Percentiles rank a stretch among this genome's conserved stretches.
These are phyloP conservation scores for Zymoseptoria ardabiliae DNA, from an alignment of 2,329 filamentous ascomycete genomes.

Conservation along the genomic window DNA sequence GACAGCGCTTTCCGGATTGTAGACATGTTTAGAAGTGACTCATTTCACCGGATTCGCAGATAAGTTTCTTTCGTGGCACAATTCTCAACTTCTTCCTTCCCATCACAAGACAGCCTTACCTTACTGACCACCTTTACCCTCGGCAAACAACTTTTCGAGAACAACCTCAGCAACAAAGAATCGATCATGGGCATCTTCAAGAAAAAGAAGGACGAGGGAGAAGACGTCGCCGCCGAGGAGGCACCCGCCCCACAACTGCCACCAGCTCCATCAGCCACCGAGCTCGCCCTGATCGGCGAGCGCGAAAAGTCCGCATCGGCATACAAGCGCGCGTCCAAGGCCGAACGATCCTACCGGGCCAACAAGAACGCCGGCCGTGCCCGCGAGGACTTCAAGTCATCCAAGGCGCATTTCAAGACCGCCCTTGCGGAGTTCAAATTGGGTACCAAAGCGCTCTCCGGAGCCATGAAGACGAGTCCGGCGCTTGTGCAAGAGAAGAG, in stretches of 20 bases:
- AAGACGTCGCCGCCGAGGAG: not conserved
- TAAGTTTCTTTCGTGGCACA: not conserved
- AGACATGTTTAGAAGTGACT: not conserved
- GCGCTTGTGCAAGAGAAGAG: slow-evolving; percentile 40
- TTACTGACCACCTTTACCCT: not conserved
- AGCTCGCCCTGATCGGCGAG: not conserved
- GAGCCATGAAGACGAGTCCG: not conserved
- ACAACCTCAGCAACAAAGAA: not conserved
- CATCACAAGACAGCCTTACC: not conserved
- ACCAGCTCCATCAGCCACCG: not conserved
- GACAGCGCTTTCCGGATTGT: not conserved
- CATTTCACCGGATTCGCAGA: not conserved
- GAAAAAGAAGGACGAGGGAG: not conserved
- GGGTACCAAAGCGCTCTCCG: not conserved
- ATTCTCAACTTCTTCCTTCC: not conserved
- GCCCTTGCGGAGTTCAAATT: not conserved
- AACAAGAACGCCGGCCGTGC: not conserved
- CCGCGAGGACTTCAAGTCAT: not conserved
- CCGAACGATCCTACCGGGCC: not conserved
- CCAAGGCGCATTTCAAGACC: not conserved
- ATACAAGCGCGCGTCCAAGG: not conserved
- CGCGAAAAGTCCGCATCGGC: not conserved
- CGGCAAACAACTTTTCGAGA: not conserved
- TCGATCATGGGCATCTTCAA: not conserved
- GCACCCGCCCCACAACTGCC: not conserved